phyloP scores from a whole-genome alignment of 345 rosid species.

The Physaria fendleri region DNA sequence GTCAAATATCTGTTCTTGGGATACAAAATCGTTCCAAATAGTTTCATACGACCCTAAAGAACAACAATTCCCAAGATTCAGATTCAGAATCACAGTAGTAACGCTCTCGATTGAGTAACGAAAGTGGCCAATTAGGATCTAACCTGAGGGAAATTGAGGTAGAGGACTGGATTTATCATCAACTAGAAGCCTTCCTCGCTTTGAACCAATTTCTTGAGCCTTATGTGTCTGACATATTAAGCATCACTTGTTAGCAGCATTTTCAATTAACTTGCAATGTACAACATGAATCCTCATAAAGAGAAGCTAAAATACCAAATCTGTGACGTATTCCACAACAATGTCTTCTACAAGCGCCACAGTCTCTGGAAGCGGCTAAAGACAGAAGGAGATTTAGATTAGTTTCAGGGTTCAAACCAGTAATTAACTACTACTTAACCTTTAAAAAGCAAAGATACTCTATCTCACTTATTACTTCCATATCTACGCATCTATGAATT shows the following conservation, averaged over 20 bases:
- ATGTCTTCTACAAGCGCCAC: constrained; percentile 91
- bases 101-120: neutral
- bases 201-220: constrained; percentile 82
- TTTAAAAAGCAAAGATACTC: neutral
- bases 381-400: neutral
- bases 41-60: constrained; percentile 74
- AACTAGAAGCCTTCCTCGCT: constrained; percentile 72
- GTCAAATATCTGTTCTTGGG: constrained; percentile 25
- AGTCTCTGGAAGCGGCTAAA: constrained; percentile 88
- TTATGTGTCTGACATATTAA: constrained; percentile 54
- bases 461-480: neutral
- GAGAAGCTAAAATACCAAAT: constrained; percentile 49
- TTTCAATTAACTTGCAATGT: neutral
- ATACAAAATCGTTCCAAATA: constrained; percentile 61
- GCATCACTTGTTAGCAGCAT: constrained; percentile 3
- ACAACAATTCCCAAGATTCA: neutral
- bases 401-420: neutral
- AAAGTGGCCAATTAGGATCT: neutral
- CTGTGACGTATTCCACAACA: constrained; percentile 84
- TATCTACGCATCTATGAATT: neutral
- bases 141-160: constrained; percentile 80
- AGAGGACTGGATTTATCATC: constrained; percentile 84
- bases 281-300: neutral
- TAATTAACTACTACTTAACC: no score
- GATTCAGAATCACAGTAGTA: neutral